Evolutionary conservation across 176 grass and related monocot species (phyloP).

Genomic region (Urochloa ruziziensis): DNA sequence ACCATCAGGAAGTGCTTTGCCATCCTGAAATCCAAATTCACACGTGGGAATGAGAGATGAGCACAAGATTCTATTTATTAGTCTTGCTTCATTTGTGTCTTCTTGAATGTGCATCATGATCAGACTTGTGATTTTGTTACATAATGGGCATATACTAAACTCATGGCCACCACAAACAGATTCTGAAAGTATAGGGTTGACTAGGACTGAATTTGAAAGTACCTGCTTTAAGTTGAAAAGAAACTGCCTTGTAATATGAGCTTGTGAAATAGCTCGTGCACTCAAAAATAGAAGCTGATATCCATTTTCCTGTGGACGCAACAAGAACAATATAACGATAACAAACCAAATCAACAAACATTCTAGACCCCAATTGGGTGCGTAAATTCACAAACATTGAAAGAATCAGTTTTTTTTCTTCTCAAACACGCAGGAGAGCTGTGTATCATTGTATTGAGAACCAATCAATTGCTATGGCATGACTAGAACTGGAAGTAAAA

Average conservation of each 20-base stretch:
- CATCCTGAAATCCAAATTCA: conserved; percentile 69
- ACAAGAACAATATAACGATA: conserved; percentile 23
- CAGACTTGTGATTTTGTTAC: neutral
- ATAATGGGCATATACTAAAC: conserved; percentile 8
- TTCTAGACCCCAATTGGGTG: neutral
- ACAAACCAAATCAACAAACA: conserved; percentile 11
- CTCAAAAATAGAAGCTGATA: conserved; percentile 95
- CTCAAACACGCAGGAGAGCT: too few relatives aligned
- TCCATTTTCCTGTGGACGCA: conserved; percentile 78
- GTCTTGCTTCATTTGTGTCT: neutral
- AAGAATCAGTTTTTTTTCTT: too few relatives aligned
- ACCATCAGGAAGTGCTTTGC: conserved; percentile 86
- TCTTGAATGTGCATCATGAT: neutral
- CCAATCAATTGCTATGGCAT: conserved; percentile 12
- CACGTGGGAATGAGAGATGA: conserved; percentile 12
- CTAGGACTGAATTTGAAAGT: neutral
- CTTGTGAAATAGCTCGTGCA: conserved; percentile 93
- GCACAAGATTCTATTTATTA: conserved; percentile 10
- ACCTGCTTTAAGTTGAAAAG: conserved; percentile 98
- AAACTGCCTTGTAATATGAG: conserved; percentile 82
- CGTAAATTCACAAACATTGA: neutral
- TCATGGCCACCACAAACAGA: neutral
- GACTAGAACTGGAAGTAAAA: conserved; percentile 4
- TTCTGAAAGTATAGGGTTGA: conserved; percentile 5
- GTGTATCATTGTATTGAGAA: too few relatives aligned